Conservation (phyloP, 2,329 filamentous ascomycete species). For the Tolypocladium ovalisporum region DNA sequence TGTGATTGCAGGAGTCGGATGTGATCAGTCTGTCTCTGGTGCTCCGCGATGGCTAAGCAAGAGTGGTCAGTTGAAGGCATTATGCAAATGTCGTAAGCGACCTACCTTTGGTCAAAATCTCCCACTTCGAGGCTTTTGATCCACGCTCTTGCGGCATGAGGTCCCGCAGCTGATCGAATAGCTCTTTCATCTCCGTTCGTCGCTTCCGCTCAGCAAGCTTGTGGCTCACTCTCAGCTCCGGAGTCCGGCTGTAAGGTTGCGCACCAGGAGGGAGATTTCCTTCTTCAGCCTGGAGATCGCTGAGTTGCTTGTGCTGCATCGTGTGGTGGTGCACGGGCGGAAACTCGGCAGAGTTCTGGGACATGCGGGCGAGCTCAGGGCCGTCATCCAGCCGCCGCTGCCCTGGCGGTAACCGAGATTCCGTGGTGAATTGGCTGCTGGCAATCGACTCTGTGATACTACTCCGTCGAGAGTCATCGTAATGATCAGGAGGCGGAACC, state of each 20-base stretch:
- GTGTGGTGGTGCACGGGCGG: slow-evolving; percentile 60
- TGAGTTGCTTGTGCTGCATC: slow-evolving; percentile 63
- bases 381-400: slow-evolving; percentile 62
- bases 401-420: slow-evolving; percentile 60
- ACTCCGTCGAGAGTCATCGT: slow-evolving; percentile 58
- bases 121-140: slow-evolving; percentile 82
- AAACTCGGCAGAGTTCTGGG: slow-evolving; percentile 41
- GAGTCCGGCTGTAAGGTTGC: slow-evolving; percentile 73
- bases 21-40: slow-evolving; percentile 41
- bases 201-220: slow-evolving; percentile 78
- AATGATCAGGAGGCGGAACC: slow-evolving; percentile 29
- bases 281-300: slow-evolving; percentile 53
- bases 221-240: slow-evolving; percentile 72
- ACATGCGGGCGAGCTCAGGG: slow-evolving; percentile 38
- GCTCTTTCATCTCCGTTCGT: slow-evolving; percentile 77
- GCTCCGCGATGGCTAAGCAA: slow-evolving; percentile 47
- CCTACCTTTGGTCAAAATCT: slow-evolving; percentile 75
- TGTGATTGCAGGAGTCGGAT: slow-evolving; percentile 36
- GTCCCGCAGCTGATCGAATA: slow-evolving; percentile 71
- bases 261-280: slow-evolving; percentile 37
- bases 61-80: not conserved
- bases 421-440: slow-evolving; percentile 68
- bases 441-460: slow-evolving; percentile 69
- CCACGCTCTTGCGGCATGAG: slow-evolving; percentile 72
- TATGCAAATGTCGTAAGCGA: not conserved